Evolutionary conservation across 768 basidiomycete species (phyloP), one percentile per base, ranked within the genome.

Genomic region (Coprinellus micaceus): DNA sequence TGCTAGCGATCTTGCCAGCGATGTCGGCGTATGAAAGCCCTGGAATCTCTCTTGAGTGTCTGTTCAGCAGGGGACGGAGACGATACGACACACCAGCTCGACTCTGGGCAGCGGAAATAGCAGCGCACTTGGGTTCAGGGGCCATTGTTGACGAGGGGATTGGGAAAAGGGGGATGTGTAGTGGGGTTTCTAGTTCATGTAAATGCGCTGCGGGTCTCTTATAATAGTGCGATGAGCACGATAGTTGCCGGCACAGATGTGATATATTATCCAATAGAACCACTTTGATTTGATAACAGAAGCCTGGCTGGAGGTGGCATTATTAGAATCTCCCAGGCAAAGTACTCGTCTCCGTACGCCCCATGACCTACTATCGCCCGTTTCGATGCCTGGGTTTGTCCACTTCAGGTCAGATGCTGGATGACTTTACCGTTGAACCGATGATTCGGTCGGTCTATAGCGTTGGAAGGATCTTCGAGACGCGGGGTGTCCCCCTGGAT

Each of bases 111-210:
- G 70, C 71, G 60, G 72, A 73, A 62, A 89, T 73, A 46, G 85
- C 85, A 61, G 76, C 61, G 69, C 88, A 89, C 65, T 77, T 78
- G 10, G 80, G 80, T 70, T 77, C 73, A 53, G 79, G 72, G 47
- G 80, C 70, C 79, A 80, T 84, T 54, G 56, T 67, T 58, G 54
- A 50, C 26, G 51, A 58, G 26, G 57, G 52, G 50, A 30, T 19
- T 24, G 19, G n/a, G 54, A 49, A 26, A n/a, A 51, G 36, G 49
- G 41, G 49, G 55, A 37, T 49, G 29, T 46, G 52, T 21, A 22
- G 19, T 7, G 44, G 24, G 44, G 4, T 6, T 17, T 21, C 12
- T 17, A 22, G 12, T 39, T 24, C 10, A 6, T 13, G 17, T 51
- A 9, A 30, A 29, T 29, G 21, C 19, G 51, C 33, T 9, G 29